phyloP scores from a whole-genome alignment of 2,329 filamentous ascomycete genomes.

The Penicillium sp. region DNA sequence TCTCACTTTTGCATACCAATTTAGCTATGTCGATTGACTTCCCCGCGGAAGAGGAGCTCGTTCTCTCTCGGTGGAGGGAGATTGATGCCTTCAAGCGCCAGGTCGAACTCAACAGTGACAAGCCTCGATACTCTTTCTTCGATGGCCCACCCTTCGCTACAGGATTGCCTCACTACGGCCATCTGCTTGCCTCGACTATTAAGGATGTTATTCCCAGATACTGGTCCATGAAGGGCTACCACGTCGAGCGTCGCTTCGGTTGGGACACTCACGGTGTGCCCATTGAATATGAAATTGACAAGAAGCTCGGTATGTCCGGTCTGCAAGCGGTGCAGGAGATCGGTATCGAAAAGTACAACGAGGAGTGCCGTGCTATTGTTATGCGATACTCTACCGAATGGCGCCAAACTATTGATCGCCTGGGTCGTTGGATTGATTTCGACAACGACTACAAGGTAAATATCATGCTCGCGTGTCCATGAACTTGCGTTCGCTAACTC shows the following conservation, averaged over 20 bases:
- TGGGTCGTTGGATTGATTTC: slow-evolving; percentile 96
- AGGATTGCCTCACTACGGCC: slow-evolving; percentile 68
- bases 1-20: slow-evolving; percentile 22
- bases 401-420: slow-evolving; percentile 80
- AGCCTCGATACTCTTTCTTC: slow-evolving; percentile 90
- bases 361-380: slow-evolving; percentile 87
- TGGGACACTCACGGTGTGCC: slow-evolving; percentile 96
- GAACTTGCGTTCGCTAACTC: slow-evolving; percentile 3
- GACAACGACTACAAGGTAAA: slow-evolving; percentile 91
- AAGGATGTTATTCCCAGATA: slow-evolving; percentile 97
- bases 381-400: slow-evolving; percentile 89
- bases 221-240: slow-evolving; percentile 95
- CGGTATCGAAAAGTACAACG: slow-evolving; percentile 87
- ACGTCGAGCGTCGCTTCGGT: slow-evolving; percentile 89
- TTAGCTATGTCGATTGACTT: slow-evolving; percentile 82
- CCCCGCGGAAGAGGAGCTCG: slow-evolving; percentile 82
- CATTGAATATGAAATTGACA: slow-evolving; percentile 97
- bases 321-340: slow-evolving; percentile 84
- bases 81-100: slow-evolving; percentile 89
- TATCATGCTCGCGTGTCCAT: background rate
- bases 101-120: slow-evolving; percentile 80
- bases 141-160: slow-evolving; percentile 82
- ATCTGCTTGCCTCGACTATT: slow-evolving; percentile 88
- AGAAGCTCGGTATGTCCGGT: slow-evolving; percentile 86
- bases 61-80: slow-evolving; percentile 85